Conservation (phyloP, 768 basidiomycete genomes). For the Coprinopsis marcescibilis region DNA sequence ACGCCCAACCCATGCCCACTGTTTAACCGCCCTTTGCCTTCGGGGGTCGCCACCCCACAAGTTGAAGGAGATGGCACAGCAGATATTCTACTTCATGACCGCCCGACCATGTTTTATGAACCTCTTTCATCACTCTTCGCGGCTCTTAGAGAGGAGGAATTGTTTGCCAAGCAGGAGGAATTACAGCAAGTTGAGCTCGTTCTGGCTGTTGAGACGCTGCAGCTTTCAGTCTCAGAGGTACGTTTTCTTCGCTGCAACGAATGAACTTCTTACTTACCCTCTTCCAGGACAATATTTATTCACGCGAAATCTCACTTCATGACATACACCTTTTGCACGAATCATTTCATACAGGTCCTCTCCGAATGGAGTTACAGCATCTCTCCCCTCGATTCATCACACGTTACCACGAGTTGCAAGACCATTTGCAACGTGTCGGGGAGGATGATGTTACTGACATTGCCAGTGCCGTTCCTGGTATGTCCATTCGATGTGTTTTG, state of each 20-base stretch:
- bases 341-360: conserved; percentile 54
- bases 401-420: conserved; percentile 60
- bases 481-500: not conserved
- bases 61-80: conserved; percentile 10
- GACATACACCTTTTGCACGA: conserved; percentile 70
- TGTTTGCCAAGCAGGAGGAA: conserved; percentile 39
- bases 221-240: conserved; percentile 64
- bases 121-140: conserved; percentile 66
- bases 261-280: not conserved
- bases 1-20: too few species aligned
- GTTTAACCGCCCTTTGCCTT: conserved; percentile 34
- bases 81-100: conserved; percentile 52
- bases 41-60: conserved; percentile 45
- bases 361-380: conserved; percentile 50
- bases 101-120: conserved; percentile 74
- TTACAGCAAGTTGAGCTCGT: conserved; percentile 57
- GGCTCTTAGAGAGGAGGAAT: conserved; percentile 60
- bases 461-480: not conserved
- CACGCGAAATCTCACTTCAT: conserved; percentile 65
- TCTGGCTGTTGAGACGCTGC: conserved; percentile 66
- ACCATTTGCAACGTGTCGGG: conserved; percentile 34
- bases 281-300: conserved; percentile 60
- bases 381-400: conserved; percentile 55
- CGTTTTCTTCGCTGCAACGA: conserved; percentile 9
- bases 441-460: conserved; percentile 9